phyloP scores from a whole-genome alignment of 2,329 filamentous ascomycete species.

The Penicillium sp. region DNA sequence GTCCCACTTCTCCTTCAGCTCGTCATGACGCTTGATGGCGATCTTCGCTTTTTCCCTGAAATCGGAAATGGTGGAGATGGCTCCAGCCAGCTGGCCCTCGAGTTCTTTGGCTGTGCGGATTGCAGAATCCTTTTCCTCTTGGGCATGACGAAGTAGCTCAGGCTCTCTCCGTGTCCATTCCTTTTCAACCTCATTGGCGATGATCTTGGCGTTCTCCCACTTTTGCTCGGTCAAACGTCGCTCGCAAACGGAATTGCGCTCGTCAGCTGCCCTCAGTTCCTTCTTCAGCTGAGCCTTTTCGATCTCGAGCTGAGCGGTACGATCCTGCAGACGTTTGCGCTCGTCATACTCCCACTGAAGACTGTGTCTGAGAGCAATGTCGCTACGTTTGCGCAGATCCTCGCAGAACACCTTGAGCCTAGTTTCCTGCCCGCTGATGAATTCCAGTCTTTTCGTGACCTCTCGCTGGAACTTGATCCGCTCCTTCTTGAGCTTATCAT shows the following conservation, averaged over 20 bases:
- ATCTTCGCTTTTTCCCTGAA: not conserved
- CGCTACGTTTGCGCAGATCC: not conserved
- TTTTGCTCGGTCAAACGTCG: not conserved
- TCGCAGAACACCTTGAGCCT: not conserved
- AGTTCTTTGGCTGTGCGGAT: not conserved
- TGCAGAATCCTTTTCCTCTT: not conserved
- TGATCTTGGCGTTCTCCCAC: not conserved
- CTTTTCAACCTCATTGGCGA: not conserved
- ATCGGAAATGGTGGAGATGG: not conserved
- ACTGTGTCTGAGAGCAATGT: too few species aligned
- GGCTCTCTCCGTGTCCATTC: not conserved
- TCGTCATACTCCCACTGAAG: not conserved
- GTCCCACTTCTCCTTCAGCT: not conserved
- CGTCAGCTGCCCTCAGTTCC: not conserved
- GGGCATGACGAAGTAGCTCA: not conserved
- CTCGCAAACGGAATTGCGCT: not conserved
- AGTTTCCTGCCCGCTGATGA: not conserved
- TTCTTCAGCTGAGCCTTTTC: not conserved
- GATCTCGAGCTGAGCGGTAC: not conserved
- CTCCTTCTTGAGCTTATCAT: not conserved
- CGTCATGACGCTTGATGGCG: not conserved
- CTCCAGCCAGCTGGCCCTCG: not conserved
- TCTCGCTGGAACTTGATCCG: too few species aligned
- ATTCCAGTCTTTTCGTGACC: too few species aligned
- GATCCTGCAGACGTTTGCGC: not conserved